Base-by-base conservation (phyloP, 305 asterid genomes). In the Fraxinus sp. region DNA sequence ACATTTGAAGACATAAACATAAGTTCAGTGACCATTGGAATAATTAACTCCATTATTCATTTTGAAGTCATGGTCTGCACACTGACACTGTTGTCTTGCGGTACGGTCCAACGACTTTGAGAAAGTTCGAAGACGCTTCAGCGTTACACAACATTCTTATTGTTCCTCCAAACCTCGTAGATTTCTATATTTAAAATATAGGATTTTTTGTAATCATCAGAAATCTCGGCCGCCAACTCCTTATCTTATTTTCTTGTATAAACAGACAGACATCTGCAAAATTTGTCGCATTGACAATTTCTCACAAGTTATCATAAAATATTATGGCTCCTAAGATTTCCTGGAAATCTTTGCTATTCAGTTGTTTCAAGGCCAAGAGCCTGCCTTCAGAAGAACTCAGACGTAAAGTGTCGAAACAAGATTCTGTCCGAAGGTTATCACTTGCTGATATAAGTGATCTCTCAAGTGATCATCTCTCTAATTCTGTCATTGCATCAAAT, bases 391-490 rank as follows among this genome's bases (percentile, higher is more conserved):
- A 49, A 68, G 74, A 68, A 68, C 32, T 33, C 37, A 28, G 72
- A 28, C 20, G 2, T 28, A 1, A 2, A 28, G 37, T 68, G 74
- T 68, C 4, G 37, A 68, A 75, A 16, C 93, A 84, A 6, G 79
- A 14, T 78, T 89, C 91, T 0, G 55, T 76, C 10, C 87, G 88
- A 1, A 89, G 97, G 32, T 72, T 92, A 46, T 68, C 74, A 68
- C 74, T 68, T 68, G 74, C 74, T 88, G 95, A 90, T 7, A 77
- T 92, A 78, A 91, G 94, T 35, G 74, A 68, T 68, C 74, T 36
- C 35, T 36, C 87, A 2, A 89, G 88, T 74, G 95, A 90, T 68
- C 85, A 90, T 68, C 85, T 93, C 22, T 89, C 94, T 0, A 88
- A 78, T 22, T 84, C 95, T 0, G 68, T 87, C 16, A 76, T 91